Percentiles rank a stretch among this genome's conserved stretches.
Conservation (phyloP, 2,329 filamentous ascomycete genomes). For the Ceratocystis cubensis region DNA sequence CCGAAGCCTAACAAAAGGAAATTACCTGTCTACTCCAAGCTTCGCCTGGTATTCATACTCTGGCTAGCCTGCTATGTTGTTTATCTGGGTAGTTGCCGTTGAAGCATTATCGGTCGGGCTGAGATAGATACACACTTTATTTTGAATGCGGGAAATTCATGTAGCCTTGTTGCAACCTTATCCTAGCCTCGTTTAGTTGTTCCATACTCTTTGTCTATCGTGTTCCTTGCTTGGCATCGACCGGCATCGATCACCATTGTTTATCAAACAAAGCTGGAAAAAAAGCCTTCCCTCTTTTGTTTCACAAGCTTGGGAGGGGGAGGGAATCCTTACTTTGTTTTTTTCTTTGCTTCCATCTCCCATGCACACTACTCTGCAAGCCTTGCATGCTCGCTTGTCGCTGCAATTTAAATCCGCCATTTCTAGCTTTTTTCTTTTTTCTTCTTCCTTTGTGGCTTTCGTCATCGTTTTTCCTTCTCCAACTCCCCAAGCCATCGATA, state of each 20-base stretch:
- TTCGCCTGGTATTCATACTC: not conserved
- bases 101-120: not conserved
- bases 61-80: not conserved
- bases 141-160: not conserved
- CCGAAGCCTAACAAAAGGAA: not conserved
- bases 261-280: too few species aligned
- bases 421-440: not conserved
- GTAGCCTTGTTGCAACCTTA: not conserved
- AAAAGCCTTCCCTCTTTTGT: not conserved
- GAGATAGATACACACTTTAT: not conserved
- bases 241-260: too few species aligned
- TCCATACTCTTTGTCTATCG: too few species aligned
- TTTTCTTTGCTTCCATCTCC: not conserved
- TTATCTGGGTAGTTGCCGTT: not conserved
- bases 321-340: slow-evolving; percentile 5
- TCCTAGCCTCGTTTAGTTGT: not conserved
- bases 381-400: slow-evolving; percentile 6
- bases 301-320: not conserved
- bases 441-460: not conserved
- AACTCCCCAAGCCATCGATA: not conserved
- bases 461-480: not conserved
- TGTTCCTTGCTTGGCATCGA: too few species aligned
- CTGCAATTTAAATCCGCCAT: not conserved
- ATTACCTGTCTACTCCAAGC: not conserved
- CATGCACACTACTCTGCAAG: not conserved